A percentile compares a stretch with the other conserved stretches of the same genome.
These are phyloP conservation scores for Cordia subcordata DNA, from an alignment of 257 asterid genomes.

Conservation along the genomic window DNA sequence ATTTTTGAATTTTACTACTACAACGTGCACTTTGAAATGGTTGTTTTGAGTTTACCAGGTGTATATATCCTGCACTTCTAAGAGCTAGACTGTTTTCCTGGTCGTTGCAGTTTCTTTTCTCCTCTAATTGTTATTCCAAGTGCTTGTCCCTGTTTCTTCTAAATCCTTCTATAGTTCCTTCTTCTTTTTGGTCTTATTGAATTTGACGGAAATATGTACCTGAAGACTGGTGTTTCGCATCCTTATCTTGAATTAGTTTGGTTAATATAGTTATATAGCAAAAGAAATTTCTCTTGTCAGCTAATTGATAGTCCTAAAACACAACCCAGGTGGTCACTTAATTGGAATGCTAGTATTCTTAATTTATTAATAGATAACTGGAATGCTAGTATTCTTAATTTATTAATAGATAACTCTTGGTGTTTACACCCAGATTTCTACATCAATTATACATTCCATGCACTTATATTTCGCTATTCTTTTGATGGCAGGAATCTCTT, in stretches of 20 bases:
- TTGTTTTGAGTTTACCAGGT: neutral
- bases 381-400: neutral
- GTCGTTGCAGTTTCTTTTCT: too few relatives aligned
- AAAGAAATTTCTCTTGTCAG: too few relatives aligned
- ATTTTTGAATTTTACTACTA: neutral
- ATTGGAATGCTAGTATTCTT: too few relatives aligned
- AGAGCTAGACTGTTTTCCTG: too few relatives aligned
- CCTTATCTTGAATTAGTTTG: neutral
- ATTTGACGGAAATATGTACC: neutral
- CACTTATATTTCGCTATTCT: slow-evolving; percentile 13
- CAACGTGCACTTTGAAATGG: neutral
- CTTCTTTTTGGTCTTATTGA: neutral
- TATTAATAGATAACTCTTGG: too few relatives aligned
- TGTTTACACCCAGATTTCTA: too few relatives aligned
- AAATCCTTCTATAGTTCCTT: neutral
- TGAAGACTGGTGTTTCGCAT: neutral
- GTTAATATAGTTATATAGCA: too few relatives aligned
- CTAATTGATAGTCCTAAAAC: too few relatives aligned
- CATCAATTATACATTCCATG: neutral
- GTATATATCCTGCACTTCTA: neutral
- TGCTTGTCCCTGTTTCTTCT: too few relatives aligned
- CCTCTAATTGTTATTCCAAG: too few relatives aligned
- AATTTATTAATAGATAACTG: neutral
- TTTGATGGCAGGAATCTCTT: slow-evolving; percentile 46
- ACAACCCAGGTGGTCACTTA: too few relatives aligned